Evolutionary conservation across 495 filamentous ascomycete species (phyloP).

Genomic region (Clohesyomyces aquaticus): DNA sequence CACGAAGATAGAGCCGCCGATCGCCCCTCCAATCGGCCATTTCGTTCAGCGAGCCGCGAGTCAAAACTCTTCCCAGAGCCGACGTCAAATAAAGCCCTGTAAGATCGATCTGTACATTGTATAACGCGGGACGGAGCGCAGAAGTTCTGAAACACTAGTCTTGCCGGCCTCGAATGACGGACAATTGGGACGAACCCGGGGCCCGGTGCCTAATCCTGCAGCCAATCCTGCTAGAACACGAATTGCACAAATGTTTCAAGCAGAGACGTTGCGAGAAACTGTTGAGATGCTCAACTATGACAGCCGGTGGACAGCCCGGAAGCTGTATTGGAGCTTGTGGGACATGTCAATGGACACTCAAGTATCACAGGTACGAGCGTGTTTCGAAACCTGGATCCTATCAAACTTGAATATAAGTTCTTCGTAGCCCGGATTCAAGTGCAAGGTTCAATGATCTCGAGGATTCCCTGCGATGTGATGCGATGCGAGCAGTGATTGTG

Average conservation of each 20-base stretch:
- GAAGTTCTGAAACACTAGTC: slow-evolving; percentile 21
- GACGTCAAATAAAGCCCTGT: neutral
- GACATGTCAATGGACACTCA: neutral
- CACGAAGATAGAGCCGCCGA: neutral
- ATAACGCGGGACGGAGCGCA: slow-evolving; percentile 17
- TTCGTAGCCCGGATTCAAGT: no score
- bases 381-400: no score
- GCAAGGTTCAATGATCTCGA: no score
- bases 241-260: slow-evolving; percentile 2
- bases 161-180: slow-evolving; percentile 7
- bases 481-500: no score
- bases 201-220: neutral
- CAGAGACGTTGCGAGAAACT: neutral
- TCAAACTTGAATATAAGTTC: no score
- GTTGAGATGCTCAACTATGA: no score
- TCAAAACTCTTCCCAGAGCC: neutral
- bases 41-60: neutral
- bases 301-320: no score
- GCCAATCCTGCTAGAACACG: slow-evolving; percentile 19
- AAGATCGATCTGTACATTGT: no score
- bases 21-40: neutral
- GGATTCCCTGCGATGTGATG: no score
- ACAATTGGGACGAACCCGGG: neutral
- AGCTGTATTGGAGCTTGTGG: neutral
- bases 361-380: no score